phyloP scores from a whole-genome alignment of 345 rosid genomes.

The Camelina neglecta region DNA sequence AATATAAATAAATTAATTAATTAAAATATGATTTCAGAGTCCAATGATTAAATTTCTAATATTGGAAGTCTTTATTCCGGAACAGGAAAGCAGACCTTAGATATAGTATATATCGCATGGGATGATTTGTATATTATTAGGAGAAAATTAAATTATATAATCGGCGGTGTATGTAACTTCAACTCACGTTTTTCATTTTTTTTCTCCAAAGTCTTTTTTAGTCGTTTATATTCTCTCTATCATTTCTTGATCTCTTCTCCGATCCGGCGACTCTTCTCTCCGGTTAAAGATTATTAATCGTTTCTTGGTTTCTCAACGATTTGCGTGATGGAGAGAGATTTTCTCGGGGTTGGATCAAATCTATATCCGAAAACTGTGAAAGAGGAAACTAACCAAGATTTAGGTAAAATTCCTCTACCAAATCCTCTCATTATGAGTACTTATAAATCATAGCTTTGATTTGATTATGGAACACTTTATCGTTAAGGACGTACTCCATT shows the following conservation, averaged over 20 bases:
- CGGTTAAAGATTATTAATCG: background rate
- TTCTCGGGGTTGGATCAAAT: constrained; percentile 49
- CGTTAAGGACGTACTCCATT: too few relatives aligned
- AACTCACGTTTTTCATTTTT: constrained; percentile 1
- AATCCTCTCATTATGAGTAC: too few relatives aligned
- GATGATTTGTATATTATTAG: background rate
- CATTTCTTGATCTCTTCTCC: background rate
- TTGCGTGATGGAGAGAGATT: constrained; percentile 50
- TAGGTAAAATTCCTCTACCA: constrained; percentile 3
- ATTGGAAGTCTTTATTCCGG: background rate
- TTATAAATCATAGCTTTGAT: background rate
- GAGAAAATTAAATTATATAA: too few relatives aligned
- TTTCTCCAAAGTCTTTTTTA: background rate
- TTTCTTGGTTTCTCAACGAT: too few relatives aligned
- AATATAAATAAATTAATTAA: too few relatives aligned
- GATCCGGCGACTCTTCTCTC: background rate
- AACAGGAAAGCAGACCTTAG: background rate
- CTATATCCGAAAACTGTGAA: constrained; percentile 35
- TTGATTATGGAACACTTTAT: background rate
- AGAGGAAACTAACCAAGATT: constrained; percentile 42
- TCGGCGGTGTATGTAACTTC: background rate
- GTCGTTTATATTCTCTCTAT: background rate
- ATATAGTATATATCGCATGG: background rate
- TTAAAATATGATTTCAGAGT: too few relatives aligned
- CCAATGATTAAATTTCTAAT: background rate